These are phyloP conservation scores for Hansenula anomala DNA, from an alignment of 1,139 yeast genomes.

Conservation along the genomic window DNA sequence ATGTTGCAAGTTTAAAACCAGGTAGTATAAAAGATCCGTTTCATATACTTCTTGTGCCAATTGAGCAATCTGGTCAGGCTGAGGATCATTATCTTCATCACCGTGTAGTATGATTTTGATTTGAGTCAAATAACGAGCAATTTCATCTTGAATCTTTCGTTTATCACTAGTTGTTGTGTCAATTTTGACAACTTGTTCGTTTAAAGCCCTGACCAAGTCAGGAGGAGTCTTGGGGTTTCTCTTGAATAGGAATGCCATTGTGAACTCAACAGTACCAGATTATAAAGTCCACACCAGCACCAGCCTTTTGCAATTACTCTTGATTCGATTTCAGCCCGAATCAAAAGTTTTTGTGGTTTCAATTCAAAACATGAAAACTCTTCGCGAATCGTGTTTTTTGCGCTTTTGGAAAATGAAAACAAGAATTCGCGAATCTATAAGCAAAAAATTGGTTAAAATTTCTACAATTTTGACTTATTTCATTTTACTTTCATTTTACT, in stretches of 20 bases:
- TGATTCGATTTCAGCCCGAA: no score
- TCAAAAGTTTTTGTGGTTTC: neutral
- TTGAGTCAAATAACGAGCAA: slow-evolving; percentile 62
- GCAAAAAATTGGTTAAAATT: no score
- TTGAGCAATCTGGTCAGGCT: slow-evolving; percentile 69
- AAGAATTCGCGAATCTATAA: no score
- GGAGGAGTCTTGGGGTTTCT: slow-evolving; percentile 89
- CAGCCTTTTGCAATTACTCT: no score
- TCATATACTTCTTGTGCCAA: slow-evolving; percentile 72
- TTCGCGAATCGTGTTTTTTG: no score
- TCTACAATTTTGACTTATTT: no score
- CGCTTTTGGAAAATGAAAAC: no score
- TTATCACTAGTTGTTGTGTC: slow-evolving; percentile 40
- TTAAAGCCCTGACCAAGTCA: slow-evolving; percentile 71
- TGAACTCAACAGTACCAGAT: slow-evolving; percentile 8
- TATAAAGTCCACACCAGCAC: no score
- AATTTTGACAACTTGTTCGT: slow-evolving; percentile 67
- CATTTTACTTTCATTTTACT: no score
- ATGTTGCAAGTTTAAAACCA: slow-evolving; percentile 52
- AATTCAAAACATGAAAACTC: no score
- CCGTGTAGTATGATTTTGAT: slow-evolving; percentile 70
- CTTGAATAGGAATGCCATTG: slow-evolving; percentile 86
- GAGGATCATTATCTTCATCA: slow-evolving; percentile 61
- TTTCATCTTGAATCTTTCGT: slow-evolving; percentile 70
- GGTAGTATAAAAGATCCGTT: slow-evolving; percentile 61